Evolutionary conservation across 208 protist species (phyloP).

Genomic region (Trypanosoma grayi): DNA sequence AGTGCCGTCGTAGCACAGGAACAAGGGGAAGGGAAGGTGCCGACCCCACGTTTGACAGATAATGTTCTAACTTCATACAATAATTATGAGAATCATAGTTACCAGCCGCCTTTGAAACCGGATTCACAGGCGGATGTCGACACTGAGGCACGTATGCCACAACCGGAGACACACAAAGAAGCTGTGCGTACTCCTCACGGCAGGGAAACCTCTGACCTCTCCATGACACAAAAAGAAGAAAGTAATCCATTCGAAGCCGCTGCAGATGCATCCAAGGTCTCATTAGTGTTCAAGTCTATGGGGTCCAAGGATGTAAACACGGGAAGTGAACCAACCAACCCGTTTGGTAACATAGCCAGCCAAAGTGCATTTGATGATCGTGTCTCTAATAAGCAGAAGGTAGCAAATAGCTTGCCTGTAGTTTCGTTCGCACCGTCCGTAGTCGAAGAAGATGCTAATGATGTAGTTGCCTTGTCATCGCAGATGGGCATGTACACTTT

Average conservation of each 20-base stretch:
- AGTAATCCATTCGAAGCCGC: too few relatives aligned
- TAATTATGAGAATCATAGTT: conserved; percentile 14
- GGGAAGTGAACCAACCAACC: too few relatives aligned
- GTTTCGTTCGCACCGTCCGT: not conserved
- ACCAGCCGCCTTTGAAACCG: not conserved
- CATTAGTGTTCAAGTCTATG: too few relatives aligned
- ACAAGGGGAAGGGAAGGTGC: too few relatives aligned
- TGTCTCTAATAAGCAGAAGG: not conserved
- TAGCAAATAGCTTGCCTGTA: not conserved
- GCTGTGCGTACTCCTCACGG: too few relatives aligned
- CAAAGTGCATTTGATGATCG: too few relatives aligned
- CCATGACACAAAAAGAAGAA: too few relatives aligned
- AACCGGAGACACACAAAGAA: too few relatives aligned
- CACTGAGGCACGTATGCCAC: not conserved
- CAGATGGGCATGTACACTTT: not conserved
- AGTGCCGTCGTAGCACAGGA: not conserved
- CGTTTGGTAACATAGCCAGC: too few relatives aligned
- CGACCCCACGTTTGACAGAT: not conserved
- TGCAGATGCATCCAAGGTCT: too few relatives aligned
- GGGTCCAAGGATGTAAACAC: too few relatives aligned
- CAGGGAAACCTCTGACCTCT: too few relatives aligned
- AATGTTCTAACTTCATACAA: conserved; percentile 15
- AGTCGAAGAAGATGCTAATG: not conserved
- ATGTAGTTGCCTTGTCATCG: not conserved
- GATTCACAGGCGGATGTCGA: not conserved